Evolutionary conservation across 2,329 filamentous ascomycete genomes (phyloP), one percentile per base, ranked within the genome.

Genomic region (Aspergillus japonicus): DNA sequence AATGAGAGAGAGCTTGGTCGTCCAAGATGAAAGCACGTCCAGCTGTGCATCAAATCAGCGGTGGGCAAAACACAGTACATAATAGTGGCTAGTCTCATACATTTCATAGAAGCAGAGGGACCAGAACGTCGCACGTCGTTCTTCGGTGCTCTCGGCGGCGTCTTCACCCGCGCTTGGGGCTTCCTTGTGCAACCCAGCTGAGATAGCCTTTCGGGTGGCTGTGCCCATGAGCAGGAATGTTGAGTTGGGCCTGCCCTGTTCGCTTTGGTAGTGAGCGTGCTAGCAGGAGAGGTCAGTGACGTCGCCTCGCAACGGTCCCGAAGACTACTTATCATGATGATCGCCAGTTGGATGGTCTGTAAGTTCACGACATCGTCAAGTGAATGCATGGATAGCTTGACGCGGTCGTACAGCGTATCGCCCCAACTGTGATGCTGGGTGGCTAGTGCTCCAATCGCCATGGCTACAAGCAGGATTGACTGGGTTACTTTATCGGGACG

Each of bases 311-410:
- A 11, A 16, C 16, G 4, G 4, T 12, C 2, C 1, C 7, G 4
- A 3, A 39, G 48, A 35, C 8, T n/a, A 76, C 78, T 78, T 77
- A 80, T 80, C 77, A 81, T 79, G 31, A 80, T 67, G 14, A 80
- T 63, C 0, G 77, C 72, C 6, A 80, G 71, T 58, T 81, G 79
- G 3, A 81, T 70, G 1, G 75, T 75, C 54, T 80, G 77, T 14
- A 79, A 63, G 48, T 81, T 81, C 2, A 81, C 78, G 16, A 79
- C 73, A 26, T 81, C 78, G 50, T 81, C 78, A 50, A 77, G 56
- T 1, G 54, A 69, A 5, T 71, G 68, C 5, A 65, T 65, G 12
- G 75, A 74, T 29, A 73, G 71, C 62, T 78, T 80, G 3, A 77
- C 77, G n/a, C 75, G 77, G 29, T 80, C 75, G 23, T 77, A 78